These are phyloP conservation scores for Fusarium acutatum DNA, from an alignment of 2,329 filamentous ascomycete species.

Conservation along the genomic window DNA sequence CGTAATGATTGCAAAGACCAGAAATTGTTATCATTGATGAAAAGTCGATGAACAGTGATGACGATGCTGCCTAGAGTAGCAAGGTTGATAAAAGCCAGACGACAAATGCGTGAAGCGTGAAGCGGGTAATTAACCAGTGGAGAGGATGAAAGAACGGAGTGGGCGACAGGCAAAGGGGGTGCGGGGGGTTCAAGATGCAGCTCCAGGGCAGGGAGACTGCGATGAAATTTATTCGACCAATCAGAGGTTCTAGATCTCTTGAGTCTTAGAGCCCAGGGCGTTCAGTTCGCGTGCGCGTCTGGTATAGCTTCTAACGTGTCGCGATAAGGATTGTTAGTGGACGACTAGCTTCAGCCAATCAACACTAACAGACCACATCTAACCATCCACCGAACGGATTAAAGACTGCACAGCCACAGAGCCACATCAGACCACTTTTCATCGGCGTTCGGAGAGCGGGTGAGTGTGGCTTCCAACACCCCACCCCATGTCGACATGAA, in stretches of 20 bases:
- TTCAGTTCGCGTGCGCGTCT: slow-evolving; percentile 28
- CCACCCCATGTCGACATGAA: slow-evolving; percentile 18
- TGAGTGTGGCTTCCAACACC: slow-evolving; percentile 14
- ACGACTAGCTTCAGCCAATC: not conserved
- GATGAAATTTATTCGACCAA: slow-evolving; percentile 4
- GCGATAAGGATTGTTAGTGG: slow-evolving; percentile 17
- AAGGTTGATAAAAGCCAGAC: slow-evolving; percentile 23
- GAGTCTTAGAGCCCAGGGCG: slow-evolving; percentile 10
- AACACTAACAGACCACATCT: not conserved
- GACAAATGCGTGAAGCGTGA: slow-evolving; percentile 29
- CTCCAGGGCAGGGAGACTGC: slow-evolving; percentile 11
- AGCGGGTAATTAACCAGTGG: slow-evolving; percentile 34
- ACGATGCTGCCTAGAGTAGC: slow-evolving; percentile 30
- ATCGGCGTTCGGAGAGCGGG: not conserved
- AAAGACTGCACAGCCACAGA: not conserved
- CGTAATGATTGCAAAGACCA: not conserved
- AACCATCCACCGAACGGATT: not conserved
- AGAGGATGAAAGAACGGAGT: slow-evolving; percentile 38
- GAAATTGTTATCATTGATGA: slow-evolving; percentile 6
- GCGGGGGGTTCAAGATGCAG: slow-evolving; percentile 17
- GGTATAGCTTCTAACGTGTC: slow-evolving; percentile 8
- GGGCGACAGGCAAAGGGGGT: slow-evolving; percentile 28
- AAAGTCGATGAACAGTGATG: slow-evolving; percentile 16
- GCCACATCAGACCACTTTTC: slow-evolving; percentile 2
- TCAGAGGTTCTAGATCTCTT: not conserved